These are phyloP conservation scores for Cercospora citrullina DNA, from an alignment of 2,329 filamentous ascomycete genomes.

Conservation along the genomic window DNA sequence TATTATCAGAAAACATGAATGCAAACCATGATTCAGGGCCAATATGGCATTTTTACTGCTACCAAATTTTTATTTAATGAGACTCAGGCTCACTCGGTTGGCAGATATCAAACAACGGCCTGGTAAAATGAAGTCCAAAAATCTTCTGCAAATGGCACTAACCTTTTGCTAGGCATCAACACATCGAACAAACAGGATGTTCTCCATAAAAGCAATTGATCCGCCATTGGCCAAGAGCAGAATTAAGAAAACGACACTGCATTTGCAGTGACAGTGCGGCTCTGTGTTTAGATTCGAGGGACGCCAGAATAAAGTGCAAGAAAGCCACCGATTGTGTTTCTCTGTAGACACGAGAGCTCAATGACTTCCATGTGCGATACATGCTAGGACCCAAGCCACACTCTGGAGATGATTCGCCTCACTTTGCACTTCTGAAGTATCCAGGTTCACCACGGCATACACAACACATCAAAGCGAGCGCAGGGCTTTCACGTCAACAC, in stretches of 20 bases:
- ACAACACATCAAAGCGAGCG: neutral
- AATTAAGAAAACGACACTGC: neutral
- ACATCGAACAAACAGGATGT: neutral
- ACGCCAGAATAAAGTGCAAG: neutral
- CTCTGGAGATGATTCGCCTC: neutral
- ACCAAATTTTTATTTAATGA: neutral
- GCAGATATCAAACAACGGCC: neutral
- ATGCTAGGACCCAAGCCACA: neutral
- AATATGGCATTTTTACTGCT: neutral
- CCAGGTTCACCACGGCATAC: neutral
- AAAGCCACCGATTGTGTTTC: neutral
- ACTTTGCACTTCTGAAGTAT: neutral
- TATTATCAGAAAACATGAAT: neutral
- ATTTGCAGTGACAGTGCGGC: neutral
- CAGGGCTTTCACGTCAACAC: neutral
- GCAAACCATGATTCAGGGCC: neutral
- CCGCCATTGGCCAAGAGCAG: neutral
- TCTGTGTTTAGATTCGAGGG: neutral
- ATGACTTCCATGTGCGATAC: neutral
- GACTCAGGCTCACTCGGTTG: neutral
- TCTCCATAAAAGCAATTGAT: neutral
- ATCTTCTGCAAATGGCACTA: neutral
- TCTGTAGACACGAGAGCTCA: neutral
- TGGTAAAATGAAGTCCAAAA: neutral
- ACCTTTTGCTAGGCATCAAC: neutral